Conservation (phyloP, 495 filamentous ascomycete species). For the Penicillium coprophilum region DNA sequence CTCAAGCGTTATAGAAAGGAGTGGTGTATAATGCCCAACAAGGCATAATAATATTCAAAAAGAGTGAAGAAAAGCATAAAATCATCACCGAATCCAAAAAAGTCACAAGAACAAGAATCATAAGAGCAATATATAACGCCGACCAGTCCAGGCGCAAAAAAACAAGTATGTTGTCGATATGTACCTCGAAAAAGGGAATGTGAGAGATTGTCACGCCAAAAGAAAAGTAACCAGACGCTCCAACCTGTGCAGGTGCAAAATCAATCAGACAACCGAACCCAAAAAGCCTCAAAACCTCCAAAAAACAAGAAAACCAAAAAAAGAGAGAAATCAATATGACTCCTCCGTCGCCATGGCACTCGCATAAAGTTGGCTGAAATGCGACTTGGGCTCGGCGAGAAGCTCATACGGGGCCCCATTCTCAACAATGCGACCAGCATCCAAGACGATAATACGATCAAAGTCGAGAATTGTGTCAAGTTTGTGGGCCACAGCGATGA, state of each 20-base stretch:
- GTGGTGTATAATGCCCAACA: neutral
- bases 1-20: constrained; percentile 3
- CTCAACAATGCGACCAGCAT: constrained; percentile 47
- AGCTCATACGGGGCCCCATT: constrained; percentile 42
- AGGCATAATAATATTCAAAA: constrained; percentile 6
- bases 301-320: constrained; percentile 5
- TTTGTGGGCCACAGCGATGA: constrained; percentile 63
- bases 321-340: constrained; percentile 12
- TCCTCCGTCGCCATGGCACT: constrained; percentile 29
- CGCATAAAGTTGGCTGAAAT: constrained; percentile 36
- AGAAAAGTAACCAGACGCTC: constrained; percentile 9
- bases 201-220: constrained; percentile 10
- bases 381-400: constrained; percentile 30
- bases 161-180: constrained; percentile 27
- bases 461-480: constrained; percentile 59
- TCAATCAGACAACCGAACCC: constrained; percentile 6
- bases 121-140: constrained; percentile 16
- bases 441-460: constrained; percentile 50
- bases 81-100: constrained; percentile 1
- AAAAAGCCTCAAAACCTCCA: constrained; percentile 2
- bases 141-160: constrained; percentile 13
- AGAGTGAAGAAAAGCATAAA: constrained; percentile 23
- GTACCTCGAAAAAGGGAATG: constrained; percentile 20
- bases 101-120: neutral
- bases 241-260: constrained; percentile 23